Base-by-base conservation (phyloP, 106 monocot species). In the Acorus calamus region DNA sequence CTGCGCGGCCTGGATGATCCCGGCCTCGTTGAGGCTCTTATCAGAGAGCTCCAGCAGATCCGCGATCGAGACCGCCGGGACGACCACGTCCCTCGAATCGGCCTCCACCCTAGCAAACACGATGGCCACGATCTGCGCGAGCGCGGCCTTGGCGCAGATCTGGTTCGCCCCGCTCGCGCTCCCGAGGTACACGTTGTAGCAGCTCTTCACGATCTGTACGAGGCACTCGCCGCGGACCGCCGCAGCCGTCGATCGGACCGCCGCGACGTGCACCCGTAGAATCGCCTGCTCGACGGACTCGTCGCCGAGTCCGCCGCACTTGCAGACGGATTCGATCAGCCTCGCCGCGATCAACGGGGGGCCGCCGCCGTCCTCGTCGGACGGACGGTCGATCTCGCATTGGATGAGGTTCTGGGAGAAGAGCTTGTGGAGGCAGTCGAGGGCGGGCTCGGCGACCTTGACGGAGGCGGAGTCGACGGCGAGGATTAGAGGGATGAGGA, bases 41-140 rank as follows among this genome's bases (percentile, higher is more conserved):
- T 98, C 98, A 2, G 88, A 83, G 28, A 92, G 75, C 73, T 98
- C 98, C 78, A 92, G 62, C 60, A 92, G 71, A 65, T 98, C 98
- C 0, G 60, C 82, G 11, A 88, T 85, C 6, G 80, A 80, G 4
- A 92, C 78, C 0, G 71, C 65, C 44, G 69, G 72, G 10, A 83
- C 78, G 49, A 50, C 60, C 8, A 83, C 81, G 5, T 68, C 73
- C 73, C 85, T 64, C 6, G 53, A 11, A 55, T 93, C 80, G 4
- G 69, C 75, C 67, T 98, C 92, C 8, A 83, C 85, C 42, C 98
- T 76, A 7, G 77, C 81, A 59, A 50, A 92, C 4, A 98, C 68
- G 46, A 98, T 79, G 42, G 59, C 14, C 12, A 98, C 53, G 10
- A 83, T 81, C 81, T 92, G 88, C 2, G 79, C 85, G 0, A 98